phyloP scores from a whole-genome alignment of 805 yeast species.

The Pichia pseudocactophila region DNA sequence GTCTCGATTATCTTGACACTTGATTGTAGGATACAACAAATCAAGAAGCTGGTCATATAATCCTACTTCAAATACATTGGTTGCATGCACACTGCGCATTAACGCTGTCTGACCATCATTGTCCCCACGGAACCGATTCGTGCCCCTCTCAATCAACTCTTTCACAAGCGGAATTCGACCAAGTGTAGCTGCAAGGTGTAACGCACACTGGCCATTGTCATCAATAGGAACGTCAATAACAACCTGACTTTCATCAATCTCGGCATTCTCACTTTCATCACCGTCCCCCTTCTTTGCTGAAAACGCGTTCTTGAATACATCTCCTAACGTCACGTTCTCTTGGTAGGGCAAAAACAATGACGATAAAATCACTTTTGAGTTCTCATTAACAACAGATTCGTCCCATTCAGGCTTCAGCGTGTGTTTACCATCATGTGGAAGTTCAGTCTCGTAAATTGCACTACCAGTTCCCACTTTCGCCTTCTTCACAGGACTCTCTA shows the following conservation, averaged over 20 bases:
- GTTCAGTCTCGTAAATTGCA: conserved; percentile 30
- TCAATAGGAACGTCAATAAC: conserved; percentile 83
- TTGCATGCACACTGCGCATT: conserved; percentile 74
- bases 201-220: conserved; percentile 84
- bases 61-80: conserved; percentile 71
- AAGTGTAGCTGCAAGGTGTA: conserved; percentile 94
- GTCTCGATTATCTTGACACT: conserved; percentile 56
- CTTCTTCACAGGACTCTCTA: conserved; percentile 29
- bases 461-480: conserved; percentile 8
- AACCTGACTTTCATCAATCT: conserved; percentile 22
- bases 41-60: conserved; percentile 65
- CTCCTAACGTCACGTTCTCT: conserved; percentile 18
- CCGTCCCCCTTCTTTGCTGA: conserved; percentile 13
- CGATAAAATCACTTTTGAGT: conserved; percentile 34
- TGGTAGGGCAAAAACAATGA: conserved; percentile 42
- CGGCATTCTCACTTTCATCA: not conserved
- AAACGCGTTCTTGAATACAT: conserved; percentile 1
- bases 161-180: conserved; percentile 67
- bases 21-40: conserved; percentile 65
- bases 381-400: conserved; percentile 17
- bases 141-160: conserved; percentile 57
- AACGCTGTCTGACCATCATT: conserved; percentile 82
- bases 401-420: conserved; percentile 38
- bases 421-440: conserved; percentile 32
- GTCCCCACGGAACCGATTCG: conserved; percentile 65